Percentiles rank a stretch among this genome's conserved stretches.
These are phyloP conservation scores for Podila minutissima DNA, from an alignment of 192 early-diverging fungal species.

Conservation along the genomic window DNA sequence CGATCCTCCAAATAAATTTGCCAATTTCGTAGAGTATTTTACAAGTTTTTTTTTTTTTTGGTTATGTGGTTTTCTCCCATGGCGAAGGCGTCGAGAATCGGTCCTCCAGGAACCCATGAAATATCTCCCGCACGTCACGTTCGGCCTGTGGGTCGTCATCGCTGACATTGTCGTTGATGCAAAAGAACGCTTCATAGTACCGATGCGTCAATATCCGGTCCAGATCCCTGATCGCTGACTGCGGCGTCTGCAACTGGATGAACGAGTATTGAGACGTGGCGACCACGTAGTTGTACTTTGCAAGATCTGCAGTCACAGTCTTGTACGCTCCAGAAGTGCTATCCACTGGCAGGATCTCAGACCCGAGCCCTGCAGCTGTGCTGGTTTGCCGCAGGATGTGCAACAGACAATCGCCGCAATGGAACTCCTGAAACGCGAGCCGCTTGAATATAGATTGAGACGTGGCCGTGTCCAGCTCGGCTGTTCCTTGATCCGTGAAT, in stretches of 20 bases:
- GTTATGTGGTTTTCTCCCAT: constrained; percentile 22
- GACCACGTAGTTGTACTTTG: constrained; percentile 42
- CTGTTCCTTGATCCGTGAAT: constrained; percentile 7
- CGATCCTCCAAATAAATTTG: too few relatives aligned
- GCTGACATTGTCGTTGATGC: constrained; percentile 34
- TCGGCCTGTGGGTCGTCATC: neutral
- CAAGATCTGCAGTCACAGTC: constrained; percentile 11
- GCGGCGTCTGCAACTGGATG: constrained; percentile 7
- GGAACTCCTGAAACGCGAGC: constrained; percentile 35
- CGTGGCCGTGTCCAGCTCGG: constrained; percentile 1
- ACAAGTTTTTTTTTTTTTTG: neutral
- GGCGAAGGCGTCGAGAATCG: constrained; percentile 34
- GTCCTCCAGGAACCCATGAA: constrained; percentile 13
- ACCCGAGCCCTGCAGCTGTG: constrained; percentile 9
- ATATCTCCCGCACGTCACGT: constrained; percentile 1
- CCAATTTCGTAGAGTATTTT: too few relatives aligned
- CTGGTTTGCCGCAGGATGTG: constrained; percentile 29
- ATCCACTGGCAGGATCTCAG: constrained; percentile 22
- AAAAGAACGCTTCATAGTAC: constrained; percentile 19
- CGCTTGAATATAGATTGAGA: constrained; percentile 21
- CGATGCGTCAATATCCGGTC: constrained; percentile 2
- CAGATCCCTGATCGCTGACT: neutral
- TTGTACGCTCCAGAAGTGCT: constrained; percentile 8
- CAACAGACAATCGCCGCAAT: constrained; percentile 52
- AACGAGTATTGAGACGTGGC: constrained; percentile 23